Conservation (phyloP, 352 stramenopile species). For the Pythium monospermum region DNA sequence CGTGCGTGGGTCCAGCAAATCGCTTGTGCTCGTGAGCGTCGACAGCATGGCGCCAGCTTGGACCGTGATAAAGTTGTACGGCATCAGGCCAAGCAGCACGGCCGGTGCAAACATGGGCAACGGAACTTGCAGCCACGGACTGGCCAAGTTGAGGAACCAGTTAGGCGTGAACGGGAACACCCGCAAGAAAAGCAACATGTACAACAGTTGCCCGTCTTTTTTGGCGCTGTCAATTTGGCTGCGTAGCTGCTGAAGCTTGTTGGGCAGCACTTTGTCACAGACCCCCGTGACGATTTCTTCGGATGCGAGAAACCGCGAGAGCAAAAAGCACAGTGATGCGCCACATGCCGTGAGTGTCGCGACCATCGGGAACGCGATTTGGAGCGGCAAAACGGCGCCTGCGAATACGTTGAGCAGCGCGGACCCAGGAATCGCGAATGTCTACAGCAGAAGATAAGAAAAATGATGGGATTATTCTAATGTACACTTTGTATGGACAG, state of each 20-base stretch:
- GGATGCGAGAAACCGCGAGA: conserved; percentile 59
- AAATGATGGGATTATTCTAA: not conserved
- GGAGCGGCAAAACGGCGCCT: conserved; percentile 54
- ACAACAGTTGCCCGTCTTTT: conserved; percentile 42
- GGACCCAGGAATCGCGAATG: conserved; percentile 77
- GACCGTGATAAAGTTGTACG: conserved; percentile 83
- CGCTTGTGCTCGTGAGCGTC: conserved; percentile 54
- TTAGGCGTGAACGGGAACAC: conserved; percentile 83
- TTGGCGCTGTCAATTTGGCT: conserved; percentile 48
- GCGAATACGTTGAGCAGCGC: conserved; percentile 74
- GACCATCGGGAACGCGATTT: conserved; percentile 64
- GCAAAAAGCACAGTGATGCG: conserved; percentile 64
- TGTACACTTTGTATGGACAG: too few relatives aligned
- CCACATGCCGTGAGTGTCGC: conserved; percentile 59
- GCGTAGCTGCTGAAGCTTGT: conserved; percentile 48
- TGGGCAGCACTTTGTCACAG: conserved; percentile 54
- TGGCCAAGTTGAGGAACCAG: conserved; percentile 82
- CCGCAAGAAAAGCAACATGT: conserved; percentile 66
- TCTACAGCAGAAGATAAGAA: conserved; percentile 25
- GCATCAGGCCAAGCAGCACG: conserved; percentile 64
- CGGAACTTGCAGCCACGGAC: conserved; percentile 72
- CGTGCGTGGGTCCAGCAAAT: conserved; percentile 55
- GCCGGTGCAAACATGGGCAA: conserved; percentile 58
- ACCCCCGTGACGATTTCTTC: conserved; percentile 51
- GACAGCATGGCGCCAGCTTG: conserved; percentile 73